Evolutionary conservation across 768 basidiomycete species (phyloP), one percentile per base, ranked within the genome.

Genomic region (Suillus bovinus): DNA sequence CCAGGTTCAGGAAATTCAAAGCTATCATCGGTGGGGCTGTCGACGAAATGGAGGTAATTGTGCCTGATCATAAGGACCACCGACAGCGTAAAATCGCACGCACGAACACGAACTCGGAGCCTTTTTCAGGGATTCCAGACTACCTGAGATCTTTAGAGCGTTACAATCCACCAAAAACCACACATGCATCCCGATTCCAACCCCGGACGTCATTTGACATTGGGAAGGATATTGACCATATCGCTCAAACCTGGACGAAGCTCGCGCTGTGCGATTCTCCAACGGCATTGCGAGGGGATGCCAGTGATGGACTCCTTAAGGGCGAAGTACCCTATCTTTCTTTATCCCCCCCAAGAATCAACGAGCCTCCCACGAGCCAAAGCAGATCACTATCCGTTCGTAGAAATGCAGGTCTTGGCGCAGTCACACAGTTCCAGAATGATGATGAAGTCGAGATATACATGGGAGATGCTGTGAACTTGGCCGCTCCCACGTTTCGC

Each of bases 221-320:
- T 39, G 24, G 5, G 6, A 39, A 56, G 6, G 36, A 39, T 56
- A 20, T 39, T 13, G 24, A 39, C 24, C 17, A 38, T 20, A 39
- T 56, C 24, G 16, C 55, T 39, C 36, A 39, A 56, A 39, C 36
- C 6, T 56, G 55, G 55, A 39, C 55, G 36, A 27, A 39, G 17
- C 55, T 56, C 16, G 3, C 55, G 36, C 36, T 56, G 55, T 56
- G 55, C 55, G 55, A 56, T 56, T 56, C 55, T 56, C 55, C 55
- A 38, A 20, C 24, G 17, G 10, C 24, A 27, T 39, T 38, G 36
- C 24, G 5, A 38, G 55, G 24, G 24, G 24, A 56, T 55, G 33
- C 9, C 33, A 34, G 33, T 34, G 24, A 38, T 11, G 24, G 5
- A 16, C 5, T 24, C 24, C 3, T 39, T 39, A 17, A 27, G 17